Evolutionary conservation across 345 rosid genomes (phyloP), one percentile per base, ranked within the genome.

Genomic region (Salix viminalis): DNA sequence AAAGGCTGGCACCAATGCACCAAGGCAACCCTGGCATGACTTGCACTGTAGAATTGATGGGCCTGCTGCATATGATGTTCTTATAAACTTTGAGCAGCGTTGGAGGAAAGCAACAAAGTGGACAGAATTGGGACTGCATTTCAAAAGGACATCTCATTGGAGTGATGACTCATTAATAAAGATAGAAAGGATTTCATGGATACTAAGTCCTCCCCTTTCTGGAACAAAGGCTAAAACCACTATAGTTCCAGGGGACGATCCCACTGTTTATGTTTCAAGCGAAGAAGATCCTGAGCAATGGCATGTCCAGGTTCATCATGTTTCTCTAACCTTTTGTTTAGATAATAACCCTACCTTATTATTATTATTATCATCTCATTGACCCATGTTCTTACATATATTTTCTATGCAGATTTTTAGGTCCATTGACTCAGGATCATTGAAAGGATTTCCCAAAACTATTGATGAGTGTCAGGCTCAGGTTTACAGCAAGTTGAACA

Each of bases 11-110:
- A 74, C 82, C 50, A 90, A 88, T 84, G 97, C 96, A 69, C 97
- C 97, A 66, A 91, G 99, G 83, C 92, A 95, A 81, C 97, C 99
- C 44, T 93, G 99, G 99, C 99, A 95, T 75, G 99, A 95, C 81
- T 84, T 90, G 86, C 99, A 95, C 78, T 89, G 97, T 86, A 87
- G 80, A 83, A 83, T 94, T 73, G 98, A 94, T 12, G 98, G 98
- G 41, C 94, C 97, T 75, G 98, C 98, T 42, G 98, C 94, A 60
- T 94, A 92, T 85, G 98, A 94, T 75, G 91, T 91, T 76, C 97
- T 95, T 79, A 91, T 89, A 72, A 94, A 95, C 90, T 95, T 95
- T 80, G 99, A 95, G 89, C 99, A 95, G 80, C 90, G 97, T 37
- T 93, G 99, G 99, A 91, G 87, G 79, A 90, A 87, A 84, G 89